A percentile compares a stretch with the other conserved stretches of the same genome.
phyloP scores from a whole-genome alignment of 1,284 basidiomycete genomes.

The Bjerkandera adusta region DNA sequence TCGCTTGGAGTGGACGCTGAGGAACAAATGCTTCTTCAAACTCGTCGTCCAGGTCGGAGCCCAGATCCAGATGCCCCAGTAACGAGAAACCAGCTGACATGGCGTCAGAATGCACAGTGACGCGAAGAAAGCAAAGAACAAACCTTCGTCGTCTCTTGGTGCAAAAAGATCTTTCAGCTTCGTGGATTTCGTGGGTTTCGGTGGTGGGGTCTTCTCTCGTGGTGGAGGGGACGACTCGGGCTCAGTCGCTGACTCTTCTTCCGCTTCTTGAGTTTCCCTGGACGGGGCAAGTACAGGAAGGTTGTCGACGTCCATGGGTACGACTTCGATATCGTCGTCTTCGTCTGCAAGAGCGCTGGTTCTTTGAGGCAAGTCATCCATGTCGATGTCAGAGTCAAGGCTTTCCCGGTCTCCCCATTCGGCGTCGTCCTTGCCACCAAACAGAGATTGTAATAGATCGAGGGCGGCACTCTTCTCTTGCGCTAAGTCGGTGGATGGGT shows the following conservation, averaged over 20 bases:
- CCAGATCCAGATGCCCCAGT: constrained; percentile 58
- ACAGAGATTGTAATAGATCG: constrained; percentile 49
- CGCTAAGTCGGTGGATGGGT: constrained; percentile 31
- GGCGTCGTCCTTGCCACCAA: constrained; percentile 37
- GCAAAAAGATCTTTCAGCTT: constrained; percentile 70
- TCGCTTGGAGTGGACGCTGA: constrained; percentile 12
- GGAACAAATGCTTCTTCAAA: constrained; percentile 28
- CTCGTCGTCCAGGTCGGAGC: constrained; percentile 58
- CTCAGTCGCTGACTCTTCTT: constrained; percentile 4
- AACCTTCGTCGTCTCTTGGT: constrained; percentile 63
- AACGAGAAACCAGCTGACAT: constrained; percentile 57
- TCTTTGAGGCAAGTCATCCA: constrained; percentile 37
- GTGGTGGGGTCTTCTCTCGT: neutral
- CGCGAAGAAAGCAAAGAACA: constrained; percentile 11
- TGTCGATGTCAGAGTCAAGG: constrained; percentile 46
- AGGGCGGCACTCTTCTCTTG: constrained; percentile 48
- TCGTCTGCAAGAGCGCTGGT: constrained; percentile 13
- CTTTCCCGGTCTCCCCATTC: constrained; percentile 59
- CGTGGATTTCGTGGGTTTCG: constrained; percentile 17
- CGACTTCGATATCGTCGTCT: constrained; percentile 37
- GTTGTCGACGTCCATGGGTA: too few relatives aligned
- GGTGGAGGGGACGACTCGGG: neutral
- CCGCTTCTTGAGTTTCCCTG: too few relatives aligned
- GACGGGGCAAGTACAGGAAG: too few relatives aligned
- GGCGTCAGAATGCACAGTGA: neutral